Evolutionary conservation across 352 stramenopile species (phyloP).

Genomic region (Phytophthora crassamura): DNA sequence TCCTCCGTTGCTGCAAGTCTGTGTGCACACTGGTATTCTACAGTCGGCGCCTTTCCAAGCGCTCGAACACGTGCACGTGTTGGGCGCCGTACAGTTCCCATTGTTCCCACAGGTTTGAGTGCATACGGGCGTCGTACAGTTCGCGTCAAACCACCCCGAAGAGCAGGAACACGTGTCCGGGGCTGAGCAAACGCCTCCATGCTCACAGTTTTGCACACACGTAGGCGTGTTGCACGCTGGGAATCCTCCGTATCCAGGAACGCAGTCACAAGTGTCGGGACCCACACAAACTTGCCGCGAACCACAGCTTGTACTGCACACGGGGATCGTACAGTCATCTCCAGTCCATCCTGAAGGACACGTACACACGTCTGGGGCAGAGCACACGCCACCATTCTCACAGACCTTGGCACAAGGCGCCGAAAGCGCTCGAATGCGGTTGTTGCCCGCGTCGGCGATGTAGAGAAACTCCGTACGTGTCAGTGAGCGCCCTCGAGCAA

Average conservation of each 20-base stretch:
- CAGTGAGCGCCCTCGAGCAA: slow-evolving; percentile 36
- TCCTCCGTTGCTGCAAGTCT: slow-evolving; percentile 91
- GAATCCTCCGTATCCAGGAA: slow-evolving; percentile 90
- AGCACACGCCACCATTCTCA: slow-evolving; percentile 94
- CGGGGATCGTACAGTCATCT: slow-evolving; percentile 88
- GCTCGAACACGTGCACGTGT: slow-evolving; percentile 89
- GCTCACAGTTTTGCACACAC: slow-evolving; percentile 92
- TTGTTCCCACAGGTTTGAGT: slow-evolving; percentile 96
- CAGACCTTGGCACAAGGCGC: slow-evolving; percentile 93
- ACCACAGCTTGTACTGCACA: slow-evolving; percentile 61
- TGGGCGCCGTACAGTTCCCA: slow-evolving; percentile 93
- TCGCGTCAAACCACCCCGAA: slow-evolving; percentile 95
- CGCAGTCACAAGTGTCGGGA: slow-evolving; percentile 92
- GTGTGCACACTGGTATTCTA: slow-evolving; percentile 90
- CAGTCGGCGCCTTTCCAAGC: slow-evolving; percentile 94
- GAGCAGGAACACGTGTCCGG: slow-evolving; percentile 94
- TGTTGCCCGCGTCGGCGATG: slow-evolving; percentile 94
- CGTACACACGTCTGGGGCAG: slow-evolving; percentile 84
- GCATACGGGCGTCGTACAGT: slow-evolving; percentile 97
- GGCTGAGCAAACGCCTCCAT: slow-evolving; percentile 88
- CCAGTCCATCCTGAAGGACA: slow-evolving; percentile 91
- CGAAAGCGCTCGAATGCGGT: slow-evolving; percentile 92
- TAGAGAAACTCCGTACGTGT: slow-evolving; percentile 77
- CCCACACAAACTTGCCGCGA: slow-evolving; percentile 90
- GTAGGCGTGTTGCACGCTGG: slow-evolving; percentile 76